These are phyloP conservation scores for Halophytophthora polymorphica DNA, from an alignment of 352 stramenopile genomes.

Conservation along the genomic window DNA sequence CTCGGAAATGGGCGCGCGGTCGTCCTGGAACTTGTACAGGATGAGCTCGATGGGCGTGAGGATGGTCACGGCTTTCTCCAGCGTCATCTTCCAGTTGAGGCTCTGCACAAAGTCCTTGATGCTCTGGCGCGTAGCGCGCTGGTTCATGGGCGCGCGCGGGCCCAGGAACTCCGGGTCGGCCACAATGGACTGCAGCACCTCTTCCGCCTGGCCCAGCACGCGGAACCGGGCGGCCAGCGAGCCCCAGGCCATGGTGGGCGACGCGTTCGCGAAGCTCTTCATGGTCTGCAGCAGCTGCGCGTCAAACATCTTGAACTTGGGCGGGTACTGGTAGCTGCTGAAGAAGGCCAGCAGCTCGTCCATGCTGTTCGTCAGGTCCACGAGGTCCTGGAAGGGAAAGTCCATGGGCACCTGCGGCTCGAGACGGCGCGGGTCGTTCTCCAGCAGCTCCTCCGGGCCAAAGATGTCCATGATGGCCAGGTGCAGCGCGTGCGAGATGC, in stretches of 20 bases:
- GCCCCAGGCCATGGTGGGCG: constrained; percentile 63
- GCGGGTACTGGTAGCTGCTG: constrained; percentile 73
- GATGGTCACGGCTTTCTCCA: constrained; percentile 80
- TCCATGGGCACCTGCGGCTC: constrained; percentile 65
- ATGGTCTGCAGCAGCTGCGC: constrained; percentile 68
- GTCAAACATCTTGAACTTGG: constrained; percentile 78
- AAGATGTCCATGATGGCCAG: constrained; percentile 85
- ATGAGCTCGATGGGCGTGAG: constrained; percentile 76
- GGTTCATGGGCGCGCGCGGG: constrained; percentile 34
- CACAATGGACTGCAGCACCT: constrained; percentile 72
- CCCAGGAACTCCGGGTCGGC: constrained; percentile 61
- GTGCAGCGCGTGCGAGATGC: constrained; percentile 77
- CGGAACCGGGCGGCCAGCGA: constrained; percentile 66
- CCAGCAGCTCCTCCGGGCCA: constrained; percentile 59
- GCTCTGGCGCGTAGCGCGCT: constrained; percentile 48
- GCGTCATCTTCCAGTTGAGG: constrained; percentile 77
- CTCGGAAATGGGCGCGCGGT: constrained; percentile 73
- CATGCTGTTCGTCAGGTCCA: constrained; percentile 71
- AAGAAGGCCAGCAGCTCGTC: constrained; percentile 79
- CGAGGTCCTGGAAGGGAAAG: constrained; percentile 78
- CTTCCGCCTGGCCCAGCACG: constrained; percentile 61
- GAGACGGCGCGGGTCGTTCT: constrained; percentile 65
- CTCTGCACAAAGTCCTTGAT: constrained; percentile 75
- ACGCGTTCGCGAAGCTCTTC: constrained; percentile 68
- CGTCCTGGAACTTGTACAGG: constrained; percentile 83